Conservation (phyloP, 164 flowering plant species). For the Paratinospora sagittata region DNA sequence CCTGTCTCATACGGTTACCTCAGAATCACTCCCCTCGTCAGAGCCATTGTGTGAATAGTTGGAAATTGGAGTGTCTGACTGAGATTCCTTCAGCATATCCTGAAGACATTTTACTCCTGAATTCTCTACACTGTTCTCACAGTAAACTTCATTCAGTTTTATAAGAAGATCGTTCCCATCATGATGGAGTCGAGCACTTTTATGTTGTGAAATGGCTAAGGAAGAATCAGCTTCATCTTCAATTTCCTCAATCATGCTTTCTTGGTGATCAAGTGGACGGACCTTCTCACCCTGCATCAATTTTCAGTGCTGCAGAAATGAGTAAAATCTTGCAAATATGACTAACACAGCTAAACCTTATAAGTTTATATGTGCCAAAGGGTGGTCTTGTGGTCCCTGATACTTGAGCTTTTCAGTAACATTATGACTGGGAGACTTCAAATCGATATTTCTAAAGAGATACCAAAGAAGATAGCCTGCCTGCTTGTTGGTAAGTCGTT, state of each 20-base stretch:
- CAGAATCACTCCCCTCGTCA: constrained; percentile 23
- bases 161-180: constrained; percentile 11
- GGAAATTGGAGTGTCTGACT: constrained; percentile 39
- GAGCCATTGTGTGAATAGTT: constrained; percentile 19
- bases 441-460: background rate
- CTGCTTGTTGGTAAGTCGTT: background rate
- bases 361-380: too few species aligned
- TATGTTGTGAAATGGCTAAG: constrained; percentile 6
- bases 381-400: too few species aligned
- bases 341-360: too few species aligned
- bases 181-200: constrained; percentile 4
- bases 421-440: background rate
- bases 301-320: constrained; percentile 1
- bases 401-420: too few species aligned
- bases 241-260: constrained; percentile 12
- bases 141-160: constrained; percentile 12
- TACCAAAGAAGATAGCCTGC: background rate
- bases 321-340: constrained; percentile 1
- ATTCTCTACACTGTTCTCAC: constrained; percentile 3
- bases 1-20: constrained; percentile 27
- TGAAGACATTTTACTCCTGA: constrained; percentile 35
- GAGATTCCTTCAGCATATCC: constrained; percentile 41
- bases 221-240: constrained; percentile 5
- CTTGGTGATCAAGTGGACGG: constrained; percentile 32
- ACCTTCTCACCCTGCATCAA: constrained; percentile 38